Base-by-base conservation (phyloP, 2,329 filamentous ascomycete species). In the Aspergillus tubingensis region DNA sequence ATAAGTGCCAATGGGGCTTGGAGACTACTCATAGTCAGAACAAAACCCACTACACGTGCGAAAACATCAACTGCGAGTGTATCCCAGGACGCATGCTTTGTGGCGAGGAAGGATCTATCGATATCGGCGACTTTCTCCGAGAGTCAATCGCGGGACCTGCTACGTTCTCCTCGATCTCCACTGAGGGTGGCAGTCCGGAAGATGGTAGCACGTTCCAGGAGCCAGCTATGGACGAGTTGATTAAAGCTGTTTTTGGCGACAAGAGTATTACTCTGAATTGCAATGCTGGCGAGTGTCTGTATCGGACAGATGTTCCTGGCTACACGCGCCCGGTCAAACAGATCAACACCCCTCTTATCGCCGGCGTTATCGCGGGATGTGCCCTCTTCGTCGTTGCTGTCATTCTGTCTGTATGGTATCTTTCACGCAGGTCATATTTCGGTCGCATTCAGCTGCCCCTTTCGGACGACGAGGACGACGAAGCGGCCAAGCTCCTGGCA, bases 261-360 rank as follows among this genome's bases (percentile, higher is more conserved):
- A 84, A 88, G 56, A 96, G 90, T 73, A 99, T 99, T 70, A 85
- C 89, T 52, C 81, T 99, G 48, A 83, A 86, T 25, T 99, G 95
- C 71, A 82, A 87, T 62, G 86, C 93, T 23, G 95, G 95, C 61
- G 95, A 99, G 79, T 99, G 95, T 80, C 81, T 99, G 36, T 93
- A 97, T 76, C 86, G 90, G 73, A 96, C 93, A 5, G 91, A 98
- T 70, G 88, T 98, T 6, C 95, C 95, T 15, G 95, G 96, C 17
- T 99, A 96, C 72, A 84, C 90, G 67, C 85, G 90, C 19, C 92
- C 94, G 0, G 85, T 97, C 62, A 96, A 97, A 80, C 89, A 89
- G 73, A 98, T 99, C 79, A 99, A 99, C 75, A 98, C 94, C 0
- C 95, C 94, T 3, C 83, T 99, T 52, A 99, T 99, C 67, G 94